These are phyloP conservation scores for Cicer bijugum DNA, from an alignment of 306 rosid species.

Conservation along the genomic window DNA sequence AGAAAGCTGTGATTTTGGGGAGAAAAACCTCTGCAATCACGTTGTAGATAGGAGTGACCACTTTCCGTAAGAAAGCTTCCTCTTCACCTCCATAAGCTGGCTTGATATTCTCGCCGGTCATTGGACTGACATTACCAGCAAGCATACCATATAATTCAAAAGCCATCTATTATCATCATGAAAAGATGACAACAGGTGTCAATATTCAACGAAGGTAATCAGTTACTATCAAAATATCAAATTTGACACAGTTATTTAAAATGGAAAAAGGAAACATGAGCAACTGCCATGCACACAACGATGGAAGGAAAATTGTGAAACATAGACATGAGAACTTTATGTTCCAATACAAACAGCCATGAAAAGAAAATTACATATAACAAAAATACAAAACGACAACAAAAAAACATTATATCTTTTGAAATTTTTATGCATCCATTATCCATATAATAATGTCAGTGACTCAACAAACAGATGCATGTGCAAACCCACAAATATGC, in stretches of 20 bases:
- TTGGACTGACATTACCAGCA: slow-evolving; percentile 98
- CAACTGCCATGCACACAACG: slow-evolving; percentile 17
- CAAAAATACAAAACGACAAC: neutral
- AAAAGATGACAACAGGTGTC: slow-evolving; percentile 41
- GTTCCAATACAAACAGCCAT: slow-evolving; percentile 5
- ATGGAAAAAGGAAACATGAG: slow-evolving; percentile 9
- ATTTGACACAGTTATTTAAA: neutral
- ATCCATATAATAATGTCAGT: neutral
- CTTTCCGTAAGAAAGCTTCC: slow-evolving; percentile 83
- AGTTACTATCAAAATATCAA: slow-evolving; percentile 5
- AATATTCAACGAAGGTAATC: slow-evolving; percentile 6
- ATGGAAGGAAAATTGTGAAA: slow-evolving; percentile 8
- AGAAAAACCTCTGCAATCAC: slow-evolving; percentile 83
- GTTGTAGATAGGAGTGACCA: slow-evolving; percentile 88
- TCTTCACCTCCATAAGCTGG: slow-evolving; percentile 99
- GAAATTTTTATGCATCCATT: neutral
- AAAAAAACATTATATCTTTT: neutral
- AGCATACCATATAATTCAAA: slow-evolving; percentile 98
- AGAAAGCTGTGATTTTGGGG: neutral
- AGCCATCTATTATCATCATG: slow-evolving; percentile 73
- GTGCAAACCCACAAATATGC: slow-evolving; percentile 20
- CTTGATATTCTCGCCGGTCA: slow-evolving; percentile 97
- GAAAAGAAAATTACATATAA: neutral
- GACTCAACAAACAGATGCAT: neutral
- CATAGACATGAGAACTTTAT: slow-evolving; percentile 3